A percentile compares a stretch with the other conserved stretches of the same genome.
phyloP scores from a whole-genome alignment of 495 filamentous ascomycete species.

The Lasiosphaeria ovina region DNA sequence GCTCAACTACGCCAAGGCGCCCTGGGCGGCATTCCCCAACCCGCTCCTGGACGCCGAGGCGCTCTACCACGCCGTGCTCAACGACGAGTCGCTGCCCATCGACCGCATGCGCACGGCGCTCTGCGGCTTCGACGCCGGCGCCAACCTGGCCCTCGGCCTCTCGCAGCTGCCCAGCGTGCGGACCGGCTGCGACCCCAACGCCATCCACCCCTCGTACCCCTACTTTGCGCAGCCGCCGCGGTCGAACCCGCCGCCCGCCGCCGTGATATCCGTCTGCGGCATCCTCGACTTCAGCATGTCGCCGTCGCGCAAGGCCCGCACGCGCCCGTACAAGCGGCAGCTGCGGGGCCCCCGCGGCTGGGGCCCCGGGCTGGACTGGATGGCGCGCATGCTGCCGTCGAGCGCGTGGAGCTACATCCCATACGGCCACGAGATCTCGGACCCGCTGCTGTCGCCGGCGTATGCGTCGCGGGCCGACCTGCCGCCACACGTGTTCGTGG shows the following conservation, averaged over 20 bases:
- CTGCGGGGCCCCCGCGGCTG: constrained; percentile 28
- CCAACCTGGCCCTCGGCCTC: constrained; percentile 32
- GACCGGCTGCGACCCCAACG: constrained; percentile 21
- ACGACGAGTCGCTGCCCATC: constrained; percentile 38
- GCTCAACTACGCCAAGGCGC: constrained; percentile 40
- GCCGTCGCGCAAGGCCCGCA: constrained; percentile 20
- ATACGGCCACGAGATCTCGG: constrained; percentile 25
- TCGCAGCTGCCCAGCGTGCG: constrained; percentile 33
- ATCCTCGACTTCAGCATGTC: constrained; percentile 32
- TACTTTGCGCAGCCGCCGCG: constrained; percentile 13
- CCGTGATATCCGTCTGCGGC: constrained; percentile 30
- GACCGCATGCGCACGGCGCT: constrained; percentile 35
- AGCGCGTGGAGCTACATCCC: constrained; percentile 38
- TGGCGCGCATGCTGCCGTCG: constrained; percentile 20
- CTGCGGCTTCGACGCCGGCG: constrained; percentile 37
- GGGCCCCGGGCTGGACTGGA: constrained; percentile 29
- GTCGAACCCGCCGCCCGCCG: constrained; percentile 27
- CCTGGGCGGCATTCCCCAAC: constrained; percentile 33
- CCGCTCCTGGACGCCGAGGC: constrained; percentile 35
- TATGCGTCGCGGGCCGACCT: constrained; percentile 31
- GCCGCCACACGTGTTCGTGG: constrained; percentile 44
- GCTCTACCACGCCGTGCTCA: constrained; percentile 31
- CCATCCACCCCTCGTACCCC: constrained; percentile 7
- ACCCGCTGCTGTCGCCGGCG: constrained; percentile 33
- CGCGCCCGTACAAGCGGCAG: constrained; percentile 33